Evolutionary conservation across 1,284 basidiomycete species (phyloP).

Genomic region (Ustilago crameri): DNA sequence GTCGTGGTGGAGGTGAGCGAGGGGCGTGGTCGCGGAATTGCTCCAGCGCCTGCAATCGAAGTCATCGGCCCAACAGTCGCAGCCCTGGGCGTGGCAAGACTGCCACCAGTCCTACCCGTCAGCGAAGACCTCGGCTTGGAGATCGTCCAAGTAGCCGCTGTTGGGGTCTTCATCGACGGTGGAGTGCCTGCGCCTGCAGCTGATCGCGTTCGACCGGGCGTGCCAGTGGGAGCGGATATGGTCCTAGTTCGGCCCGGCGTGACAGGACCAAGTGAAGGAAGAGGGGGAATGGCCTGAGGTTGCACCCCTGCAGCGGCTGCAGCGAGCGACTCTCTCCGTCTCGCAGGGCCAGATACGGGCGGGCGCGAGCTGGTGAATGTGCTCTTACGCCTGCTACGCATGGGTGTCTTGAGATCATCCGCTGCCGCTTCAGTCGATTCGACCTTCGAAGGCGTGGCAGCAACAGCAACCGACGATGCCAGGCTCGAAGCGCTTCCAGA

Average conservation of each 20-base stretch:
- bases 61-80: neutral
- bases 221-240: neutral
- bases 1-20: conserved; percentile 12
- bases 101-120: conserved; percentile 9
- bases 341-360: conserved; percentile 34
- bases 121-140: conserved; percentile 23
- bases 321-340: conserved; percentile 31
- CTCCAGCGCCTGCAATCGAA: neutral
- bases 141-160: conserved; percentile 16
- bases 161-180: conserved; percentile 28
- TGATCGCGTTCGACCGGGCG: neutral
- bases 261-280: conserved; percentile 23
- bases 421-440: neutral
- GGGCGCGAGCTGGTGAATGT: conserved; percentile 39
- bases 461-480: neutral
- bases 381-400: conserved; percentile 41
- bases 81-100: conserved; percentile 17
- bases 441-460: neutral
- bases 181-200: conserved; percentile 2
- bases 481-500: conserved; percentile 27
- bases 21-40: conserved; percentile 21
- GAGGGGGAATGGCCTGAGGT: conserved; percentile 22
- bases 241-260: conserved; percentile 21
- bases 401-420: conserved; percentile 27
- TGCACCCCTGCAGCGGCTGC: conserved; percentile 20